phyloP scores from a whole-genome alignment of 2,329 filamentous ascomycete genomes.

The Colletotrichum liaoningense region DNA sequence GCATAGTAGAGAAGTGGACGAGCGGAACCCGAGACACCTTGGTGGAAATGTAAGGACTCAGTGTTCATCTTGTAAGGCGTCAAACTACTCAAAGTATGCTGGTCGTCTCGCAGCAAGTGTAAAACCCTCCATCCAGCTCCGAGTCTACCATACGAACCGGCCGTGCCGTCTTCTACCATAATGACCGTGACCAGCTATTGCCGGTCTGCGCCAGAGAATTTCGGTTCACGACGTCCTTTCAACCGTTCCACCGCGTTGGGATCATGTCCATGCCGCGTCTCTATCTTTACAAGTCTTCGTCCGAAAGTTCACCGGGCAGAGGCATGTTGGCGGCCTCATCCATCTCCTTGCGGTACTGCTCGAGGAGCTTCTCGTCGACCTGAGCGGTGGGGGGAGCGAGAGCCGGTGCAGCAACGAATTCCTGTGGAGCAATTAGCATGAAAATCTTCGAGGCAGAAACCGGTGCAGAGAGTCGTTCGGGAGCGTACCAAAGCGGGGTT shows the following conservation, averaged over 20 bases:
- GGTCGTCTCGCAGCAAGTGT: slow-evolving; percentile 34
- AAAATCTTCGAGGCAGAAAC: neutral
- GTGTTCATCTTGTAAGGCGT: slow-evolving; percentile 36
- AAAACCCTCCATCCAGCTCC: slow-evolving; percentile 29
- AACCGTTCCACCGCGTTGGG: slow-evolving; percentile 14
- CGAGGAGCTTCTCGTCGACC: slow-evolving; percentile 86
- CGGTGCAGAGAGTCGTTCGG: neutral
- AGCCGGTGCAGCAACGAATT: slow-evolving; percentile 95
- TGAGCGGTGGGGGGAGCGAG: slow-evolving; percentile 92
- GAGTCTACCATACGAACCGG: slow-evolving; percentile 33
- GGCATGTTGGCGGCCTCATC: slow-evolving; percentile 81
- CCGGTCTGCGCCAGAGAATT: slow-evolving; percentile 30
- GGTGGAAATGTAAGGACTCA: slow-evolving; percentile 25
- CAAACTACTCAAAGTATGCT: slow-evolving; percentile 36
- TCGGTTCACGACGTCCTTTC: slow-evolving; percentile 23
- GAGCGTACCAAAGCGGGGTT: slow-evolving; percentile 83
- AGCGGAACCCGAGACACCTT: slow-evolving; percentile 15
- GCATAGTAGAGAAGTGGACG: neutral
- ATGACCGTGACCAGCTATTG: slow-evolving; percentile 24
- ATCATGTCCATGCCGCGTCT: slow-evolving; percentile 16
- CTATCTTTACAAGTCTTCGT: slow-evolving; percentile 69
- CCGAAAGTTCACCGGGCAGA: slow-evolving; percentile 94
- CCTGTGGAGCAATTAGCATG: slow-evolving; percentile 63
- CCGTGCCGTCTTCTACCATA: slow-evolving; percentile 32
- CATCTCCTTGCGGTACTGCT: slow-evolving; percentile 92